Base-by-base conservation (phyloP, 2,329 filamentous ascomycete genomes). In the Cladosporium sp. region DNA sequence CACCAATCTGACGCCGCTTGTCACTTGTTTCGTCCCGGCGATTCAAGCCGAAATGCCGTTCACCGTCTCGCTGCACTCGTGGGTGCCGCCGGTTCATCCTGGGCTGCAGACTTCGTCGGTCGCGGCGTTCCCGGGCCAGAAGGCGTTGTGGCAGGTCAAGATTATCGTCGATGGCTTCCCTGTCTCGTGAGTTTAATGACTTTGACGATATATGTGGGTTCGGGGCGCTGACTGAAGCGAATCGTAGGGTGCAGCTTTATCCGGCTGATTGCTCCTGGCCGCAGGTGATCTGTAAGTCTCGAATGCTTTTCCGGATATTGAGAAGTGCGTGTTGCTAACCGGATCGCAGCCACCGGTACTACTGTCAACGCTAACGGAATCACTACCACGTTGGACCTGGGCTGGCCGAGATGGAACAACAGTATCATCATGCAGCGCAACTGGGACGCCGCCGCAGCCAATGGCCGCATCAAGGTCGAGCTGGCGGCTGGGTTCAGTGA, bases 401-500 rank as follows among this genome's bases (percentile, higher is more conserved):
- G 73, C 33, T 95, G 95, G 58, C 89, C 89, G 0, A 61, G 71
- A 0, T 95, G 93, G 61, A 82, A 86, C 52, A 76, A 77, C 49
- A 82, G 87, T 60, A 74, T 89, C 19, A 74, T 91, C 13, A 77
- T 80, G 40, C 85, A 89, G 61, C 80, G 74, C 53, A 79, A 83
- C 56, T 93, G 88, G 87, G 83, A 82, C 60, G 78, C 86, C 0
- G 79, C 78, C 5, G 87, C 92, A 54, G 75, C 84, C 31, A 68
- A 85, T 16, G 88, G 89, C 6, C 81, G 88, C 7, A 85, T 95
- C 70, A 89, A 86, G 65, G 69, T 95, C 22, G 68, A 90, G 50
- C 79, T 95, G 54, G 83, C 86, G 44, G 88, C 92, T 64, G 84
- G 87, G 0, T 83, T 89, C 54, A 58, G 61, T 37, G 52, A 54